Conservation (phyloP, 257 asterid species). For the Primulina eburnea region DNA sequence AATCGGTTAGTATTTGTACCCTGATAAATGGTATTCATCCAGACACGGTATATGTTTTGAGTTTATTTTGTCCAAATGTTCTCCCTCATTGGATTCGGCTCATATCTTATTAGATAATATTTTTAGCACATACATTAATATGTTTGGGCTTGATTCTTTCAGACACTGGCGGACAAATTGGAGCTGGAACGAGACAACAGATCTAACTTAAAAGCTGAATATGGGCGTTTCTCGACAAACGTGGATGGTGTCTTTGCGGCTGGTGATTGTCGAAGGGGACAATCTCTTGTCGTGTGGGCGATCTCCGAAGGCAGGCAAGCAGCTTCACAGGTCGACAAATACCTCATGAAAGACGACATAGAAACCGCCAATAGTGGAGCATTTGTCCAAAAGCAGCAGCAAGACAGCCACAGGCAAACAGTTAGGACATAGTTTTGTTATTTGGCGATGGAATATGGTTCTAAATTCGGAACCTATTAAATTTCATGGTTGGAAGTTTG, state of each 20-base stretch:
- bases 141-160: constrained; percentile 14
- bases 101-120: background rate
- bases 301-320: constrained; percentile 93
- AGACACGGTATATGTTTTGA: background rate
- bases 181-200: constrained; percentile 78
- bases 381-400: constrained; percentile 32
- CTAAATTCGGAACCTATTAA: background rate
- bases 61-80: background rate
- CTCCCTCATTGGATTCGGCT: background rate
- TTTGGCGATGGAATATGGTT: background rate
- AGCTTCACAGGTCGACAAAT: constrained; percentile 87
- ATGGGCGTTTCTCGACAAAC: constrained; percentile 78
- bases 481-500: background rate
- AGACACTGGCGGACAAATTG: constrained; percentile 77
- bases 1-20: constrained; percentile 56
- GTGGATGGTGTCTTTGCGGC: constrained; percentile 93
- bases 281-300: constrained; percentile 98
- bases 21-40: background rate
- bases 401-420: constrained; percentile 51
- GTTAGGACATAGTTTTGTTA: constrained; percentile 44
- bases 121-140: background rate
- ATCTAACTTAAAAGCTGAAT: constrained; percentile 89
- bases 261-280: constrained; percentile 98
- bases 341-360: constrained; percentile 46
- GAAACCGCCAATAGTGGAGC: constrained; percentile 31